Conservation (phyloP, 2,329 filamentous ascomycete genomes). For the Chaetomium globosum region DNA sequence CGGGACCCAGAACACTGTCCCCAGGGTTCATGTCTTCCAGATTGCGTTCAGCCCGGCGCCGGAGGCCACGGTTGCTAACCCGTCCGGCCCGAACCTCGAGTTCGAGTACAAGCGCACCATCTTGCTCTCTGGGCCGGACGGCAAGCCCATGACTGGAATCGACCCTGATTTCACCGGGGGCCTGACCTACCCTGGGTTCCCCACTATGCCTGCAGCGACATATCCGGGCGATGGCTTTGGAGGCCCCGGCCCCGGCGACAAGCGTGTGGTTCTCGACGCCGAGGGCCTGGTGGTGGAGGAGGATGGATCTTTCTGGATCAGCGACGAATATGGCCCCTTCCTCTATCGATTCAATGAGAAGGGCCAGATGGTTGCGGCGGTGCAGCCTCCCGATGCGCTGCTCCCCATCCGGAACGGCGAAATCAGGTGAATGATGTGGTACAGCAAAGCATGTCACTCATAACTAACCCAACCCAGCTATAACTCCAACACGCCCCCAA, state of each 20-base stretch:
- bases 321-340: constrained; percentile 72
- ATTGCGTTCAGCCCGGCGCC: constrained; percentile 59
- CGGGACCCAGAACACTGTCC: constrained; percentile 69
- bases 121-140: constrained; percentile 64
- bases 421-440: constrained; percentile 33
- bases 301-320: constrained; percentile 68
- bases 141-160: constrained; percentile 64
- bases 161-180: constrained; percentile 60
- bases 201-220: constrained; percentile 62
- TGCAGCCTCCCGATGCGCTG: constrained; percentile 65
- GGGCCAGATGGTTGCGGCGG: constrained; percentile 64
- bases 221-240: constrained; percentile 71
- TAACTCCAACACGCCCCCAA: constrained; percentile 57
- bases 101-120: constrained; percentile 67
- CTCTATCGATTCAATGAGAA: constrained; percentile 64
- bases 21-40: constrained; percentile 68
- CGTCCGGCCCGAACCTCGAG: constrained; percentile 62
- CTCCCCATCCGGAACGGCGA: constrained; percentile 65
- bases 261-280: constrained; percentile 62
- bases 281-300: constrained; percentile 66
- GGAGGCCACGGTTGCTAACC: constrained; percentile 54
- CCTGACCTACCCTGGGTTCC: constrained; percentile 60
- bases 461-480: constrained; percentile 20
- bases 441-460: background rate
- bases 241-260: constrained; percentile 59